Conservation (phyloP, 768 basidiomycete genomes). For the Mycena floridula region DNA sequence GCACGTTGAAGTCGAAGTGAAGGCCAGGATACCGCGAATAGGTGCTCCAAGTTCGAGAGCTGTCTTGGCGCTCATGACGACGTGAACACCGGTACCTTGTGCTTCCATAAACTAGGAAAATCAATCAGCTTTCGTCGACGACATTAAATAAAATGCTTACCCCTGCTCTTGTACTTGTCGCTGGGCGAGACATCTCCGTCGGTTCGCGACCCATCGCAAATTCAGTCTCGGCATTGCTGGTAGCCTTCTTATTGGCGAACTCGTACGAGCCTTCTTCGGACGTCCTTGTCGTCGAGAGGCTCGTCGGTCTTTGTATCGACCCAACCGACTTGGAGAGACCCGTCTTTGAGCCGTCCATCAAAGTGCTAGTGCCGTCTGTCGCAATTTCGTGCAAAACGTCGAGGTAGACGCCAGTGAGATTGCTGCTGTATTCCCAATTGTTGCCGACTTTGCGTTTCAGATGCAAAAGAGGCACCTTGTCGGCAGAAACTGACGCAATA, state of each 20-base stretch:
- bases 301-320: conserved; percentile 91
- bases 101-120: conserved; percentile 83
- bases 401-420: conserved; percentile 91
- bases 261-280: conserved; percentile 98
- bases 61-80: conserved; percentile 95
- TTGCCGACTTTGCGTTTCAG: conserved; percentile 94
- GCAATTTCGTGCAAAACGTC: conserved; percentile 98
- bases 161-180: conserved; percentile 92
- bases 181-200: conserved; percentile 97
- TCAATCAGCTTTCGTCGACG: conserved; percentile 6
- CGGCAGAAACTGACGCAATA: conserved; percentile 65
- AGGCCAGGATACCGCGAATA: conserved; percentile 89
- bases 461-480: conserved; percentile 92
- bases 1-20: conserved; percentile 94
- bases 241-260: conserved; percentile 99
- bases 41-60: conserved; percentile 92
- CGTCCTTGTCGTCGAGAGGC: conserved; percentile 97
- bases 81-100: conserved; percentile 93
- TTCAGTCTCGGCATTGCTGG: conserved; percentile 93
- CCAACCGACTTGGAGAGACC: conserved; percentile 94
- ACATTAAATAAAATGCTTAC: conserved; percentile 37
- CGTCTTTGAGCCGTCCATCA: conserved; percentile 92
- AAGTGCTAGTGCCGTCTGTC: conserved; percentile 96
- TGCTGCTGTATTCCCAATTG: conserved; percentile 96
- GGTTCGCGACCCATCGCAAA: conserved; percentile 99